Base-by-base conservation (phyloP, 2,329 filamentous ascomycete species). In the Cadophora luteo-olivacea region DNA sequence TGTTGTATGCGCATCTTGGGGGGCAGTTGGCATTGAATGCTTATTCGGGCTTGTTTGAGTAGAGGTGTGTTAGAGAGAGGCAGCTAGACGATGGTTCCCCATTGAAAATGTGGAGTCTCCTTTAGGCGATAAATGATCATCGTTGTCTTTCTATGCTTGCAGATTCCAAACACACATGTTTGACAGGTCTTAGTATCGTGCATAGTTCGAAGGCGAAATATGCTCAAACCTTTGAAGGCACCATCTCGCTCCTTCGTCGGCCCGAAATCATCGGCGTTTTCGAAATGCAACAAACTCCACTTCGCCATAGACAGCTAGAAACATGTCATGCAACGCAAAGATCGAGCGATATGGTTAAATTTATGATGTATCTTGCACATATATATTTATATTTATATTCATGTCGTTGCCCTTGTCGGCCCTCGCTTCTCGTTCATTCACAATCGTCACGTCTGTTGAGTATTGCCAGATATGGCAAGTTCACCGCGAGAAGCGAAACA, bases 1-100 rank as follows among this genome's bases (percentile, higher is more conserved):
- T 92, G 38, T 75, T 93, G 68, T 93, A 92, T 78, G 90, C 89
- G 0, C 91, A 93, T 79, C 77, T 92, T 29, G 91, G 91, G 12
- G 91, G 91, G 0, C 90, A 91, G 79, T 77, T 91, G 75, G 91
- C 90, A 0, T 77, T 92, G 68, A 92, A 90, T 79, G 90, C 89
- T 0, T 92, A 92, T 78, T 70, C 70, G 29, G 72, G 68, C 6
- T 48, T 71, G 55, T 71, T 71, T 58, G 58, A 60, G 6, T 68
- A 64, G 38, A 48, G 24, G 14, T 16, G 16, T 45, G 4, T 5
- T 16, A 45, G 41, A 1, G 41, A 5, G 12, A 45, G 12, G 12
- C 2, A 16, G 41, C 4, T 45, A 19, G 41, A 45, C 36, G 4
- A 45, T 29, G 29, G 41, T 38, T 9, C 12, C 41, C 14, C 4